Base-by-base conservation (phyloP, 2,329 filamentous ascomycete genomes). In the Colletotrichum destructivum region DNA sequence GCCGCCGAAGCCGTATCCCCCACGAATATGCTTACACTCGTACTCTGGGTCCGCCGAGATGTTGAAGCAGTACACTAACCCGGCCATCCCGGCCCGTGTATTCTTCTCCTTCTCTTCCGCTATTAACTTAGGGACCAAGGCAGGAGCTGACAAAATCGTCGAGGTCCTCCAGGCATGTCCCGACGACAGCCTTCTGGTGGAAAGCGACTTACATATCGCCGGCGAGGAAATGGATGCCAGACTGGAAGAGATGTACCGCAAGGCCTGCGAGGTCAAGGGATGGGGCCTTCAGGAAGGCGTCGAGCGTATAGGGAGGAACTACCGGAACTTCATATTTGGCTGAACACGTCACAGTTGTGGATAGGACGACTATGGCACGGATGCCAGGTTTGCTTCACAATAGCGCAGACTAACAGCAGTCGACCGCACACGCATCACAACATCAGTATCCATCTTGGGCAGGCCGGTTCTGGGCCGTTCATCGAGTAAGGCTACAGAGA, bases 11-110 rank as follows among this genome's bases (percentile, higher is more conserved):
- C 92, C 93, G 0, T 98, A 92, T 76, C 95, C 96, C 4, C 95
- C 95, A 0, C 87, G 95, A 11, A 92, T 98, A 79, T 99, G 96
- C 78, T 89, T 99, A 71, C 96, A 99, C 81, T 98, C 95, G 0
- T 99, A 95, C 81, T 97, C 93, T 59, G 96, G 94, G 0, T 88
- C 92, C 7, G 86, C 90, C 13, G 91, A 96, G 68, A 88, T 92
- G 42, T 83, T 98, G 47, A 91, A 89, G 74, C 94, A 95, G 80
- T 98, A 98, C 77, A 83, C 94, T 59, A 88, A 93, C 74, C 89
- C 90, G 1, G 85, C 88, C 1, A 90, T 96, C 11, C 96, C 96
- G 0, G 90, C 91, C 0, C 86, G 90, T 18, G 87, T 98, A 23
- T 99, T 91, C 81, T 95, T 97, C 76, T 98, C 95, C 1, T 97